Evolutionary conservation across 2,329 filamentous ascomycete genomes (phyloP).

Genomic region (Aspergillus versicolor): DNA sequence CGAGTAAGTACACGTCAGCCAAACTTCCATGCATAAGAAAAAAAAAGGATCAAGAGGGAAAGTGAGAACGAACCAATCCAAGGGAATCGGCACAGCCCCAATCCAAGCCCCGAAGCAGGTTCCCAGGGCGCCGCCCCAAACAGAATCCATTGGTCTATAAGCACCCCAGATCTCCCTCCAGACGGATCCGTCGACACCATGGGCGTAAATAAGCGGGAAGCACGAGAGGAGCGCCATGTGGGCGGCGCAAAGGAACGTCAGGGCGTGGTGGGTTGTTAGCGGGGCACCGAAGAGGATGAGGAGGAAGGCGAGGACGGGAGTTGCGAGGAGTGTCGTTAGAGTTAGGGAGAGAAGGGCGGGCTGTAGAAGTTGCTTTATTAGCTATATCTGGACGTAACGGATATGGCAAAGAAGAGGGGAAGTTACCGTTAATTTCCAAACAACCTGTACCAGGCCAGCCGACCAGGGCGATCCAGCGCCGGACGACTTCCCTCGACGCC

Average conservation of each 20-base stretch:
- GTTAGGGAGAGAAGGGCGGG: slow-evolving; percentile 69
- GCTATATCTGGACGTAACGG: background rate
- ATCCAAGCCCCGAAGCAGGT: slow-evolving; percentile 82
- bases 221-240: slow-evolving; percentile 78
- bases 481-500: background rate
- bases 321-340: slow-evolving; percentile 50
- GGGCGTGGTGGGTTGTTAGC: slow-evolving; percentile 72
- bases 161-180: slow-evolving; percentile 72
- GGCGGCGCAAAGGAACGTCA: slow-evolving; percentile 76
- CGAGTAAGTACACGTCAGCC: background rate
- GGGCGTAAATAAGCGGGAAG: slow-evolving; percentile 80
- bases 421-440: slow-evolving; percentile 28
- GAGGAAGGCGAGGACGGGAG: slow-evolving; percentile 58
- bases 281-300: slow-evolving; percentile 91
- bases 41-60: slow-evolving; percentile 2
- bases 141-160: slow-evolving; percentile 73
- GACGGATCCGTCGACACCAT: slow-evolving; percentile 69
- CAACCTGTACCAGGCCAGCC: background rate
- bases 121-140: slow-evolving; percentile 79
- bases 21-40: background rate
- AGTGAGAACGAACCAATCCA: slow-evolving; percentile 69
- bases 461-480: background rate
- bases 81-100: slow-evolving; percentile 88
- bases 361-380: slow-evolving; percentile 39
- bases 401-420: background rate